Evolutionary conservation across 176 grass and related monocot species (phyloP).

Genomic region (Cenchrus fungigraminus): DNA sequence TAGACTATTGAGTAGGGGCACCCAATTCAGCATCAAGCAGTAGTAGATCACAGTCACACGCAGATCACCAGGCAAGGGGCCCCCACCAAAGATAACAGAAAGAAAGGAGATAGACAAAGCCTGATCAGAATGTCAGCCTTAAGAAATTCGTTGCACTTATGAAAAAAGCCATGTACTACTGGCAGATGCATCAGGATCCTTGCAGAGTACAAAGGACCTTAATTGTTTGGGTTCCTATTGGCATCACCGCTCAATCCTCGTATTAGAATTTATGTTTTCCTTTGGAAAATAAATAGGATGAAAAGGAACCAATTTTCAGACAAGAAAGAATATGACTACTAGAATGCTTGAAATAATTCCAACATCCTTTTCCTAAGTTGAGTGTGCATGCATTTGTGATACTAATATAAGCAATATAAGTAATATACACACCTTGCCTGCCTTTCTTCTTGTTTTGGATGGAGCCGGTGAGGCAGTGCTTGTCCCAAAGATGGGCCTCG

Average conservation of each 20-base stretch:
- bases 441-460: conserved; percentile 95
- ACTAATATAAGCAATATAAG: no score
- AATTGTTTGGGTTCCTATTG: conserved; percentile 3
- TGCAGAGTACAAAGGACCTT: conserved; percentile 15
- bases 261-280: neutral
- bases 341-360: neutral
- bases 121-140: conserved; percentile 63
- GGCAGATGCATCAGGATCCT: conserved; percentile 34
- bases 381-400: neutral
- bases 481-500: conserved; percentile 98
- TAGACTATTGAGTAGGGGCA: conserved; percentile 54
- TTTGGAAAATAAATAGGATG: neutral
- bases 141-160: conserved; percentile 54
- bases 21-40: conserved; percentile 35
- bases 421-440: conserved; percentile 67
- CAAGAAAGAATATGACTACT: neutral
- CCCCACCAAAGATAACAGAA: conserved; percentile 48
- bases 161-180: conserved; percentile 29
- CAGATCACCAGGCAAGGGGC: conserved; percentile 48
- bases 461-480: conserved; percentile 66
- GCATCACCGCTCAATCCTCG: conserved; percentile 22
- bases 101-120: conserved; percentile 19
- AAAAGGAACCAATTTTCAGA: neutral
- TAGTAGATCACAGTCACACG: conserved; percentile 55
- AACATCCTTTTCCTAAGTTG: no score